Evolutionary conservation across 176 grass and related monocot species (phyloP), one percentile per base, ranked within the genome.

Genomic region (Avena atlantica): DNA sequence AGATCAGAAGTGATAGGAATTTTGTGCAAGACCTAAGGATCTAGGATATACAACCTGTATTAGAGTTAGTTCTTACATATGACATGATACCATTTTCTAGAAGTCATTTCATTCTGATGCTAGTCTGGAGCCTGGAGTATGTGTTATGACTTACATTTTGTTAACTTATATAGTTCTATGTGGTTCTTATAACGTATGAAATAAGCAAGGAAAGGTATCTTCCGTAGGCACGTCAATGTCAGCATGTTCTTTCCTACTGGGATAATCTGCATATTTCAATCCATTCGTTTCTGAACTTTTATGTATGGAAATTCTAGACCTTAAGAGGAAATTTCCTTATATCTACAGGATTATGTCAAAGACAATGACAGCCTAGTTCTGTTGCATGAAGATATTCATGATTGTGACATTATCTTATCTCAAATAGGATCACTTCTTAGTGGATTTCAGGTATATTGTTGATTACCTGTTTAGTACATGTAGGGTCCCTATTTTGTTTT

Each of bases 291-390:
- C 5, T 60, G 21, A 71, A 31, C 6, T 53, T 44, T 44, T 64
- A 21, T 1, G 3, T 27, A 76, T 6, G 24, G 7, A 83, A 49
- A 6, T 73, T n/a, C 17, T 74, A 24, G 3, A 17, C 64, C n/a
- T 86, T 83, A 86, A 78, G 21, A 78, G 23, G 68, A 79, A 73
- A 19, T 68, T 71, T 89, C 7, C 78, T 83, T 75, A 69, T 25
- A 55, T 90, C 14, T 84, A 71, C 87, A 94, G 92, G 92, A 94
- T 83, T 94, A 94, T 86, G 72, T 94, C 70, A 88, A 91, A 83
- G 92, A 92, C 27, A 94, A 74, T 74, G 92, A 92, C 82, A 90
- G 64, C 78, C 91, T 94, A 52, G 69, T 89, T 69, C 58, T 94
- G 51, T 88, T 94, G 85, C 89, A 88, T 40, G 92, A 86, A 27